Evolutionary conservation across 768 basidiomycete species (phyloP).

Genomic region (Xerocomus potaroensis): DNA sequence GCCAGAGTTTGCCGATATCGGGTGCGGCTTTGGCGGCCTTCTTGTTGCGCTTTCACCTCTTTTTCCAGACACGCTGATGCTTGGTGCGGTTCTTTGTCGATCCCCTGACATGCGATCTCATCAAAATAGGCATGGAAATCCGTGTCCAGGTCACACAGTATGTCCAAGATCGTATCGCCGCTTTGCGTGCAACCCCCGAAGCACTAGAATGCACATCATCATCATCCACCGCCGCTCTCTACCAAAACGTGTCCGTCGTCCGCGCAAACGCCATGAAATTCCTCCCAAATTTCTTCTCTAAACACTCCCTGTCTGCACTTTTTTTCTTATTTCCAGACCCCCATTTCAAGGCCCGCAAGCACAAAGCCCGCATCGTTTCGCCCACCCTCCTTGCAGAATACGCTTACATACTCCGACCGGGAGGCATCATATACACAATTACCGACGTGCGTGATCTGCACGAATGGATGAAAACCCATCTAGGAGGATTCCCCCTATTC

Average conservation of each 20-base stretch:
- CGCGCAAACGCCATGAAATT: slow-evolving; percentile 99
- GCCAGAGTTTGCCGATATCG: slow-evolving; percentile 95
- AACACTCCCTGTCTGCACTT: slow-evolving; percentile 84
- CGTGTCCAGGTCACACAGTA: slow-evolving; percentile 95
- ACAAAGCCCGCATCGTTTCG: slow-evolving; percentile 98
- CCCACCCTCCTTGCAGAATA: slow-evolving; percentile 97
- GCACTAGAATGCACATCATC: slow-evolving; percentile 15
- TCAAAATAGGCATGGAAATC: slow-evolving; percentile 83
- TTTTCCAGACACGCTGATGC: slow-evolving; percentile 89
- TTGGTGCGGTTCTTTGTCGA: slow-evolving; percentile 56
- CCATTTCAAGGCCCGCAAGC: slow-evolving; percentile 96
- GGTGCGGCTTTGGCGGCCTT: slow-evolving; percentile 96
- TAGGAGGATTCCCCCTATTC: slow-evolving; percentile 87
- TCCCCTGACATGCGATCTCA: neutral
- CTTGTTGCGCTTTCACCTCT: slow-evolving; percentile 84
- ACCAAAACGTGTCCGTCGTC: slow-evolving; percentile 88
- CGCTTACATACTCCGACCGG: slow-evolving; percentile 85
- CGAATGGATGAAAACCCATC: slow-evolving; percentile 91
- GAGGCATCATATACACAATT: slow-evolving; percentile 97
- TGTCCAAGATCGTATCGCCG: slow-evolving; percentile 89
- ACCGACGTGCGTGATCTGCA: slow-evolving; percentile 95
- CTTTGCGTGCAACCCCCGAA: slow-evolving; percentile 68
- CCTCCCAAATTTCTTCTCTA: slow-evolving; percentile 90
- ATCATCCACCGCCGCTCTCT: slow-evolving; percentile 41
- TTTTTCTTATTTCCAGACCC: slow-evolving; percentile 99